Conservation (phyloP, 2,329 filamentous ascomycete species). For the Aspergillus carbonarius region DNA sequence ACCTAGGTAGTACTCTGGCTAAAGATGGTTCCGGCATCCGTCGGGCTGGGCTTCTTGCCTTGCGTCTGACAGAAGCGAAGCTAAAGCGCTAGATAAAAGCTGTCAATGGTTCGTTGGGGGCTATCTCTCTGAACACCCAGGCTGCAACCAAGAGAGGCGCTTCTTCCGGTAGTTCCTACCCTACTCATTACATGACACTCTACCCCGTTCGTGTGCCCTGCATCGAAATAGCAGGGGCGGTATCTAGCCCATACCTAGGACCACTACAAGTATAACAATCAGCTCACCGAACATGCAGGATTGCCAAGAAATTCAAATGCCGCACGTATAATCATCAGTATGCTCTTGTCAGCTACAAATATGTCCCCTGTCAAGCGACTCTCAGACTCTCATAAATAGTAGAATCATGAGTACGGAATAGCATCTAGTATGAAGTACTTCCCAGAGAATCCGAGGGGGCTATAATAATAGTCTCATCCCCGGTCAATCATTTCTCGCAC, state of each 20-base stretch:
- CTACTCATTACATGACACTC: not conserved
- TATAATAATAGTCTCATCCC: not conserved
- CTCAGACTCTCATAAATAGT: no score
- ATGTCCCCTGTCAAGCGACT: no score
- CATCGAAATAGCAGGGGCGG: not conserved
- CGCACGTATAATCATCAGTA: not conserved
- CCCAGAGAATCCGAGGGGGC: not conserved
- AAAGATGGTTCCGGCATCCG: not conserved
- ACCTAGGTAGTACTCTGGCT: not conserved
- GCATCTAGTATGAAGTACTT: not conserved
- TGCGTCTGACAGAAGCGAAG: not conserved
- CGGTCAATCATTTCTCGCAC: slow-evolving; percentile 1
- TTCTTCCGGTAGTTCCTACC: not conserved
- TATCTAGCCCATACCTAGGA: not conserved
- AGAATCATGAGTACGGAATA: no score
- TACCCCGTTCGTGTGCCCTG: not conserved
- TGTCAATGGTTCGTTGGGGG: not conserved
- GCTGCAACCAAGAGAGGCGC: no score
- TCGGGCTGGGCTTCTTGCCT: not conserved
- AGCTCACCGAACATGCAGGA: not conserved
- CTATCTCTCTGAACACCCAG: no score
- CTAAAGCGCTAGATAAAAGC: not conserved
- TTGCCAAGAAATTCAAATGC: not conserved
- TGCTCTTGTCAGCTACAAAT: not conserved
- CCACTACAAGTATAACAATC: not conserved